Percentiles rank a stretch among this genome's conserved stretches.
These are phyloP conservation scores for Begonia fuchsioides DNA, from an alignment of 306 rosid species.

Conservation along the genomic window DNA sequence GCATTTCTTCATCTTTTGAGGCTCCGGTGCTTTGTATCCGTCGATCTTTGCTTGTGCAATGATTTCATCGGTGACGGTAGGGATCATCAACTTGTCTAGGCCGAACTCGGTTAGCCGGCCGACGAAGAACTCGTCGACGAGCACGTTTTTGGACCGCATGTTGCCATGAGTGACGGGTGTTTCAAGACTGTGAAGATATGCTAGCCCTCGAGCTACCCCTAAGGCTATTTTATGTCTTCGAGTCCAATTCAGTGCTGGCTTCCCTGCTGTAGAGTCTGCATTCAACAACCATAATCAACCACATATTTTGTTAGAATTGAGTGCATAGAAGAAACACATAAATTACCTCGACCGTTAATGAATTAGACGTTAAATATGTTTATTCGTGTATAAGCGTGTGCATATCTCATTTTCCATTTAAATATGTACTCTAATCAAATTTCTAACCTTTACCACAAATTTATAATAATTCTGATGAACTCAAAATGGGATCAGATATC, in stretches of 20 bases:
- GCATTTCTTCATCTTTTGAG: slow-evolving; percentile 89
- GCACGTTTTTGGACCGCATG: slow-evolving; percentile 75
- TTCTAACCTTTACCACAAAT: too few relatives aligned
- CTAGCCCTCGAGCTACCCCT: slow-evolving; percentile 83
- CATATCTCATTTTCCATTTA: too few relatives aligned
- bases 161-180: slow-evolving; percentile 80
- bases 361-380: background rate
- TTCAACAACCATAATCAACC: slow-evolving; percentile 13
- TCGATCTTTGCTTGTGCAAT: slow-evolving; percentile 65
- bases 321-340: too few relatives aligned
- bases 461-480: too few relatives aligned
- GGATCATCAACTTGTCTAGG: slow-evolving; percentile 79
- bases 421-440: too few relatives aligned
- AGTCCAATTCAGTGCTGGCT: slow-evolving; percentile 88
- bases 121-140: slow-evolving; percentile 68
- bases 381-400: background rate
- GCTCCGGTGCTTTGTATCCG: slow-evolving; percentile 90
- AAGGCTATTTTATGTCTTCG: slow-evolving; percentile 86
- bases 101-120: slow-evolving; percentile 72
- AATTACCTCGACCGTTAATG: background rate
- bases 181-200: slow-evolving; percentile 78
- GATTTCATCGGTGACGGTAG: slow-evolving; percentile 77
- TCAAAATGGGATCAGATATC: too few relatives aligned
- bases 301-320: slow-evolving; percentile 1
- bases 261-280: slow-evolving; percentile 70